Base-by-base conservation (phyloP, 2,329 filamentous ascomycete species). In the Cryphonectria naterciae region DNA sequence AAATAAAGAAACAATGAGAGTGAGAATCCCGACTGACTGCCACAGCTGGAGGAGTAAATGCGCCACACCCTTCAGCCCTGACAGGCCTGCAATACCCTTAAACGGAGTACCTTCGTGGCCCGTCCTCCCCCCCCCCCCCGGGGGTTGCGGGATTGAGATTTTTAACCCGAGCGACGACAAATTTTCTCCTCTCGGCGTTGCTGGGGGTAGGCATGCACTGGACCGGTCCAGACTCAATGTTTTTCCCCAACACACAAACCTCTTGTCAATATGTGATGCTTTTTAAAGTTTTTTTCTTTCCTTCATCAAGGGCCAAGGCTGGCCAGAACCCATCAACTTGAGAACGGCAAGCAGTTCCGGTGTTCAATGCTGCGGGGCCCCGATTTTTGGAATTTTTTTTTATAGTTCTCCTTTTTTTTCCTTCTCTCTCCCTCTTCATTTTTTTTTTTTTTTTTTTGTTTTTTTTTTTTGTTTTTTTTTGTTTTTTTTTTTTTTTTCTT, bases 1-100 rank as follows among this genome's bases (percentile, higher is more conserved):
- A 28, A 15, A 15, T 2, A 54, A 1, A 10, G 15, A 22, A 22
- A 22, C 2, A 49, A 32, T 2, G 22, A 49, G 46, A 49, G 46
- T 8, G 4, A 10, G 37, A 39, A 39, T 1, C 4, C 37, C 37
- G 6, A 4, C 49, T 13, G 54, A 58, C 25, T 32, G 54, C 54
- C 28, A 58, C 54, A 58, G 28, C 54, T 58, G 54, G 54, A 32
- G 6, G 17, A 17, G 25, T 4, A 19, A 19, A 15, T 32, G 54
- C 54, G 54, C 54, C 54, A 58, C 54, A 58, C 54, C 28, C 54
- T 32, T 32, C 54, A 58, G 54, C 54, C 54, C 54, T 35, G 54
- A 19, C 54, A 58, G 25, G 54, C 25, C 25, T 19, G 54, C 52
- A 15, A 32, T 17, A 28, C 54, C 54, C 54, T 32, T 32, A 19